phyloP scores from a whole-genome alignment of 2,329 filamentous ascomycete genomes.

The Hypoxylon rubiginosum region DNA sequence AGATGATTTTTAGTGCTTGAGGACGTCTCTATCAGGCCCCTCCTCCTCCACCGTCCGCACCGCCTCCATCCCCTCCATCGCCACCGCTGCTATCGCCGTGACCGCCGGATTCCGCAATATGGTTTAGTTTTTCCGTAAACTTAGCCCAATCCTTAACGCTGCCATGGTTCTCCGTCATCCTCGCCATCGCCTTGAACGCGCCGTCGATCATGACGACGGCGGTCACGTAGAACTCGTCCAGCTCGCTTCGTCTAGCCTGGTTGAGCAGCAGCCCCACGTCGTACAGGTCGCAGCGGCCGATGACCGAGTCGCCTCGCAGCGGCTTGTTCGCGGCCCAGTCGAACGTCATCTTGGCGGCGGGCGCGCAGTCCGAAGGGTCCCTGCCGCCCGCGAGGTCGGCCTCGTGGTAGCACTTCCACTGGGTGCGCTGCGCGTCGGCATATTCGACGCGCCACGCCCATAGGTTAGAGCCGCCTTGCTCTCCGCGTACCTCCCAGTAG shows the following conservation, averaged over 20 bases:
- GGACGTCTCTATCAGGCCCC: neutral
- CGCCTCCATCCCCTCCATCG: neutral
- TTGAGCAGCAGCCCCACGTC: constrained; percentile 5
- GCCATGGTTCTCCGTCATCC: constrained; percentile 6
- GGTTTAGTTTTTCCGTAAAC: neutral
- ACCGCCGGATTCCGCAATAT: neutral
- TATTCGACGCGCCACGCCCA: constrained; percentile 7
- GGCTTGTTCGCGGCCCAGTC: constrained; percentile 3
- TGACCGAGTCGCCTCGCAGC: neutral
- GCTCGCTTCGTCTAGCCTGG: neutral
- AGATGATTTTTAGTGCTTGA: too few relatives aligned
- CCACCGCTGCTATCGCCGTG: neutral
- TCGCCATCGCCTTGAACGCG: neutral
- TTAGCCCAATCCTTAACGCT: constrained; percentile 8
- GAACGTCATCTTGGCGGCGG: constrained; percentile 1
- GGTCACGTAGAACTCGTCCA: constrained; percentile 13
- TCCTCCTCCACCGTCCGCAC: constrained; percentile 37
- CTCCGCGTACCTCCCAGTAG: constrained; percentile 10
- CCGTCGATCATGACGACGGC: constrained; percentile 8
- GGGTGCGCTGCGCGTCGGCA: constrained; percentile 2
- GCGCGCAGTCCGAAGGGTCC: neutral
- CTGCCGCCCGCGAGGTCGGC: neutral
- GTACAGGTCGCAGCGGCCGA: constrained; percentile 11
- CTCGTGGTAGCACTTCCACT: constrained; percentile 4
- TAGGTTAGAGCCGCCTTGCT: neutral